These are phyloP conservation scores for Xerocomus brunneocitrinus DNA, from an alignment of 768 basidiomycete genomes.

Conservation along the genomic window DNA sequence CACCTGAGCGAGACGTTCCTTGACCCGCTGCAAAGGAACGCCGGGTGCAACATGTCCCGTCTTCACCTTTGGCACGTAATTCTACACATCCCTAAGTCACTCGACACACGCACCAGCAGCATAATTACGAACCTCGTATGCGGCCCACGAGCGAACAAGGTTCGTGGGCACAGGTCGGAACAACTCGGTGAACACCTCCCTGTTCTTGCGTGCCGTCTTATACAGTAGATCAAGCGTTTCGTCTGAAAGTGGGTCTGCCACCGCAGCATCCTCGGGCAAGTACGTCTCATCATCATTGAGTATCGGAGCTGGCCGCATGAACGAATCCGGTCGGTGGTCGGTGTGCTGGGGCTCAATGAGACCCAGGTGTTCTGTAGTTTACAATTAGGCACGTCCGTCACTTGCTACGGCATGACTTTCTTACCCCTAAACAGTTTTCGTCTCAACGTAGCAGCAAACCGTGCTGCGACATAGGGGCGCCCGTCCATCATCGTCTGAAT, in stretches of 20 bases:
- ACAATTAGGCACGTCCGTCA: conserved; percentile 2
- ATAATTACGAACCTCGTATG: conserved; percentile 59
- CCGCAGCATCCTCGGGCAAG: conserved; percentile 53
- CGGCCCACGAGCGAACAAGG: conserved; percentile 69
- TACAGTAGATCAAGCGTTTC: conserved; percentile 56
- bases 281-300: conserved; percentile 64
- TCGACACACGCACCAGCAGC: not conserved
- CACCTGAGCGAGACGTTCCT: conserved; percentile 66
- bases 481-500: conserved; percentile 79
- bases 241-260: conserved; percentile 77
- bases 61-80: conserved; percentile 71
- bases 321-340: conserved; percentile 39
- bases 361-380: conserved; percentile 71
- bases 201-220: conserved; percentile 70
- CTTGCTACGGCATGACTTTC: conserved; percentile 5
- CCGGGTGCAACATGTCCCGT: conserved; percentile 76
- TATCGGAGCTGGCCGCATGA: conserved; percentile 78
- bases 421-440: conserved; percentile 79
- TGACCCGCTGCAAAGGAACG: conserved; percentile 63
- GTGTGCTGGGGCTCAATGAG: conserved; percentile 69
- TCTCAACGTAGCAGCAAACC: conserved; percentile 81
- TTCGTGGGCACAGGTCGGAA: conserved; percentile 88
- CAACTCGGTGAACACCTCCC: conserved; percentile 80
- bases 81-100: conserved; percentile 37
- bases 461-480: conserved; percentile 59